Evolutionary conservation across 441 rosid species (phyloP), one percentile per base, ranked within the genome.

Genomic region (Aquilaria agallochum): DNA sequence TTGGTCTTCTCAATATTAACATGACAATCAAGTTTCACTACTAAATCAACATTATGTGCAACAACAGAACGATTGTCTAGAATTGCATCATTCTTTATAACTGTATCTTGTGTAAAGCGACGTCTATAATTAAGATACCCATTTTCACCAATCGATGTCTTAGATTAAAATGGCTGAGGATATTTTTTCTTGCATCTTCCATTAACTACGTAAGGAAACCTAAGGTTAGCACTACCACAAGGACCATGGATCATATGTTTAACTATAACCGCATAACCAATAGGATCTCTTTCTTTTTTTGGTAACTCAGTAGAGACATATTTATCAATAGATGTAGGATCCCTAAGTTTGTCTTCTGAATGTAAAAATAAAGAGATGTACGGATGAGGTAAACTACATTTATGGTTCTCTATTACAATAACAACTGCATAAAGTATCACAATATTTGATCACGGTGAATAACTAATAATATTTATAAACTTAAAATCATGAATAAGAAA

Each of bases 1-100:
- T 59, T 59, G 12, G 44, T 47, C 2, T 13, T 5, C 20, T 59
- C n/a, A n/a, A 59, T 31, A 59, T 59, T 47, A 5, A 59, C 20
- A 20, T 20, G 20, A 20, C 20, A 20, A 20, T 20, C 1, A 20
- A 0, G 20, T 20, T 20, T 20, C 48, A 8, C 1, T 4, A 11
- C 12, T 5, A 11, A 11, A 1, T 49, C 10, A 0, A 20, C 20
- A 20, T 20, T 20, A 20, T 20, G 20, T 20, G 20, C 1, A 20
- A 0, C 1, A 20, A 20, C 3, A 20, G 20, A 49, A 3, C 6
- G 14, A 49, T 11, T 11, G 20, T 20, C 20, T 20, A 20, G 20
- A 20, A 20, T 20, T 20, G 20, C 20, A 20, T 1, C 20, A 20
- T 20, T 20, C 20, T 20, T 20, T 20, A 20, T 20, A 20, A 20